These are phyloP conservation scores for Spergularia azorica DNA, from an alignment of 179 eudicot species.

Conservation along the genomic window DNA sequence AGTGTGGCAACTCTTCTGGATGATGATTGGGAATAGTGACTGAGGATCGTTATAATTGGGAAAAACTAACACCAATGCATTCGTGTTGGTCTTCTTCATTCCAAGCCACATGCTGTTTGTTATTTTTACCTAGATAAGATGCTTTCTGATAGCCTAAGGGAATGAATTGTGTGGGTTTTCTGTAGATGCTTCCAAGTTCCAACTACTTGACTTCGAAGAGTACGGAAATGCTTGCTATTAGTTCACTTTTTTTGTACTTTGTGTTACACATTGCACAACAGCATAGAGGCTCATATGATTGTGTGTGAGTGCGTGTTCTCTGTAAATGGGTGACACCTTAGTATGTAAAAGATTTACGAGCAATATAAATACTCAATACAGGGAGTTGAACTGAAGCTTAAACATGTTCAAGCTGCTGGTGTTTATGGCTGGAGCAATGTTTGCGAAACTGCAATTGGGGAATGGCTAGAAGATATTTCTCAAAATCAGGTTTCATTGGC, in stretches of 20 bases:
- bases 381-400: slow-evolving; percentile 94
- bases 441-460: slow-evolving; percentile 71
- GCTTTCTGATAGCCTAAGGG: neutral
- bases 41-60: neutral
- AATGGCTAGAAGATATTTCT: slow-evolving; percentile 98
- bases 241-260: neutral
- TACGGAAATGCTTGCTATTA: neutral
- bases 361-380: slow-evolving; percentile 31
- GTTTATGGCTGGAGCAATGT: slow-evolving; percentile 89
- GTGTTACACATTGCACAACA: neutral
- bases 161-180: neutral
- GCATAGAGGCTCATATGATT: neutral
- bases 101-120: neutral
- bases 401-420: slow-evolving; percentile 84
- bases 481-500: slow-evolving; percentile 73
- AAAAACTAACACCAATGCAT: neutral
- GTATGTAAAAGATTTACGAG: neutral
- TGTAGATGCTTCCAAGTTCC: slow-evolving; percentile 1
- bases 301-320: too few relatives aligned
- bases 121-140: neutral
- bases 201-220: neutral
- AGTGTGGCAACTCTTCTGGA: neutral
- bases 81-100: neutral
- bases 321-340: neutral
- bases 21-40: neutral